Evolutionary conservation across 202 grass and related monocot genomes (phyloP).

Genomic region (Panicum virgatum): DNA sequence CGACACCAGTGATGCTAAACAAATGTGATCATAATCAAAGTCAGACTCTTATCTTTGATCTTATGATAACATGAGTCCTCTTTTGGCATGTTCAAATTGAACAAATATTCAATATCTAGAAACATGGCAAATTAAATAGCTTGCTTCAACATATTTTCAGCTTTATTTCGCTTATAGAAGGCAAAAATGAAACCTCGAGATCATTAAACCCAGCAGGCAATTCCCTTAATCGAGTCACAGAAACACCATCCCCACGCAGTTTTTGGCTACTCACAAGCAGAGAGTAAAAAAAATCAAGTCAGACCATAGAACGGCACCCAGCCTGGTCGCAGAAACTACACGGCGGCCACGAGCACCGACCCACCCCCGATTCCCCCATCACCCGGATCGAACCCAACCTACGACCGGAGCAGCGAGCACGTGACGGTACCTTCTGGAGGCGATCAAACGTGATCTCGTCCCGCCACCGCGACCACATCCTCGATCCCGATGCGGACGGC

Average conservation of each 20-base stretch:
- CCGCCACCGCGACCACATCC: conserved; percentile 89
- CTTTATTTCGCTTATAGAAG: no score
- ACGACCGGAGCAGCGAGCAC: no score
- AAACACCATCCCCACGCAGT: background rate
- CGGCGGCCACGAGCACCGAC: background rate
- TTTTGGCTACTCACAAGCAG: background rate
- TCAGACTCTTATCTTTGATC: no score
- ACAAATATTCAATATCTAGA: no score
- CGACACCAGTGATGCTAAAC: no score
- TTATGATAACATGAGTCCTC: no score
- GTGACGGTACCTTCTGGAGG: no score
- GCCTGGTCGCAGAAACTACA: background rate
- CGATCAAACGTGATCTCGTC: conserved; percentile 96
- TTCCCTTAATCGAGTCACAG: background rate
- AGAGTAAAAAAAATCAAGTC: conserved; percentile 19
- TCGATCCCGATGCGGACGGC: conserved; percentile 53
- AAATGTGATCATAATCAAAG: no score
- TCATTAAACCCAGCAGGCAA: conserved; percentile 23
- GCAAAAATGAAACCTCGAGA: no score
- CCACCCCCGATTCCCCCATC: conserved; percentile 12
- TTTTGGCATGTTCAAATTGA: no score
- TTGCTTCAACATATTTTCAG: no score
- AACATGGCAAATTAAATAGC: no score
- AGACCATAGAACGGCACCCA: background rate
- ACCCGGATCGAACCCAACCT: conserved; percentile 36